Base-by-base conservation (phyloP, 2,329 filamentous ascomycete species). In the Diaporthe velutina region DNA sequence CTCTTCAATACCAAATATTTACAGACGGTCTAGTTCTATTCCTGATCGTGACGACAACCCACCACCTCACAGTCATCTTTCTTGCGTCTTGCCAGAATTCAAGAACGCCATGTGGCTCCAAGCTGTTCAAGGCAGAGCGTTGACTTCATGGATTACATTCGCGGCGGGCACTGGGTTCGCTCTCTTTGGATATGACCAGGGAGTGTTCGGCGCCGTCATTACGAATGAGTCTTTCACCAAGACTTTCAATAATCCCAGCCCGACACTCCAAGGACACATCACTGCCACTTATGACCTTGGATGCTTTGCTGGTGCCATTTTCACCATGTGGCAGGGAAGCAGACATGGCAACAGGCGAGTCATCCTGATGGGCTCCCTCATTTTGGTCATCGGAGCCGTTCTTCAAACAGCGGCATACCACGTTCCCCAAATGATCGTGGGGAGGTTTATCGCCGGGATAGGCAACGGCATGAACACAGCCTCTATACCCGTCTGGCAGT, bases 101-200 rank as follows among this genome's bases (percentile, higher is more conserved):
- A 3, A 33, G 6, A 57, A 4, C 54, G 35, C 6, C 6, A 57
- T 57, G 54, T 57, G 54, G 54, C 54, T 57, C 17, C 28, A 35
- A 22, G 28, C 12, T 35, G 8, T 19, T 30, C 15, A 57, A 35
- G 30, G 54, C 17, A 35, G 17, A 35, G 30, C 54, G 19, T 35
- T 57, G 28, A 57, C 54, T 3, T 33, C 28, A 4, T 57, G 54
- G 54, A 57, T 57, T 19, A 57, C 54, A 19, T 33, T 57, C 13
- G 54, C 54, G 28, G 54, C 54, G 6, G 54, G 54, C 30, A 35
- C 54, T 22, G 61, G 61, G 13, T 67, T 67, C 15, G 35, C 30
- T 3, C 30, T 64, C 28, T 50, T 73, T 35, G 57, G 71, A 22
- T 67, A 67, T 67, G 71, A 73, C 25, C 38, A 67, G 17, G 71